Evolutionary conservation across 441 rosid species (phyloP), one percentile per base, ranked within the genome.

Genomic region (Cnidoscolus chayamansa): DNA sequence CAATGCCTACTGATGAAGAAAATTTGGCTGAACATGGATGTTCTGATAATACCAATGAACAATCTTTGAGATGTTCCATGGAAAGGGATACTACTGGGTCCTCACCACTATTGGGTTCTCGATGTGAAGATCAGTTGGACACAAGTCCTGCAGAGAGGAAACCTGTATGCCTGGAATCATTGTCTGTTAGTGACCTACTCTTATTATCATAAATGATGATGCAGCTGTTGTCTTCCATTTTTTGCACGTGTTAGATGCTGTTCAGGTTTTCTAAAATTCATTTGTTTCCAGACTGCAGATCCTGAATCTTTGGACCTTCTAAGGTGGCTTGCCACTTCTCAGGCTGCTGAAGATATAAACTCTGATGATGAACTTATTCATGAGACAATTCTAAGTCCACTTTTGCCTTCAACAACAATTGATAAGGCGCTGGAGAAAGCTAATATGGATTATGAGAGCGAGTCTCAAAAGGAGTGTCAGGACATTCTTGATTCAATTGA

Each of bases 281-380:
- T 76, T 55, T 75, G 45, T 64, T 76, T 76, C 71, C 83, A 89
- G 97, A 84, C 75, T 75, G 68, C 82, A 78, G 97, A 88, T 80
- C 68, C 72, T 17, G 99, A 96, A 87, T 94, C 91, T 70, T 81
- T 93, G 76, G 88, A 77, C 65, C 91, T 96, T 76, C 84, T 93
- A 71, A 90, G 82, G 84, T 96, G 99, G 99, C 88, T 96, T 75
- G 97, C 98, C 65, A 81, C 89, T 81, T 87, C 97, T 66, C 98
- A 93, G 79, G 96, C 93, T 80, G 90, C 81, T 70, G 98, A 89
- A 78, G 99, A 93, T 77, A 84, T 96, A 78, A 90, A 90, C 80
- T 93, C 97, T 54, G 99, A 96, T 81, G 99, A 96, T 87, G 99
- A 96, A 82, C 87, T 93, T 82, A 86, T 85, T 76, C 78, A 86